phyloP scores from a whole-genome alignment of 73 alveolate species.

The Uronychia binucleata region DNA sequence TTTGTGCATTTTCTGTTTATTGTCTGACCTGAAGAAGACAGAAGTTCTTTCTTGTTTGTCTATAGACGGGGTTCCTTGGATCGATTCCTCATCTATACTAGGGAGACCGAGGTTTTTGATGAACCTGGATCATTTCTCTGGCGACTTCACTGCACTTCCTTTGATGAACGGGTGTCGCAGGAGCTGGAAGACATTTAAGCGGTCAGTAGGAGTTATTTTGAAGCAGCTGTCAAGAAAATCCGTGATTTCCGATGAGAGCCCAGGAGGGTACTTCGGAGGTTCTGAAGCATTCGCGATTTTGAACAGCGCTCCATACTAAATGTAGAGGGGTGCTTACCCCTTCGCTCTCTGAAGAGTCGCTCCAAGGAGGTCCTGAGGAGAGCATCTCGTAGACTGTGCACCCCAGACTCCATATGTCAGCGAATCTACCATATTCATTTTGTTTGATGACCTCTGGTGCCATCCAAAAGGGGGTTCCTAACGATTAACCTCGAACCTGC shows the following conservation, averaged over 20 bases:
- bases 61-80: too few relatives aligned
- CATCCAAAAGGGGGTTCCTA: conserved; percentile 91
- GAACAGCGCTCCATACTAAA: conserved; percentile 51
- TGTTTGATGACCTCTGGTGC: conserved; percentile 87
- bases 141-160: too few relatives aligned
- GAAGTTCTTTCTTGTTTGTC: too few relatives aligned
- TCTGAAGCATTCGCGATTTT: conserved; percentile 62
- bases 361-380: conserved; percentile 77
- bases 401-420: conserved; percentile 92
- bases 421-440: conserved; percentile 68
- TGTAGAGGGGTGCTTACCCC: too few relatives aligned
- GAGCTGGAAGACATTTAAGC: conserved; percentile 79
- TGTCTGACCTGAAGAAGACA: too few relatives aligned
- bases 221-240: conserved; percentile 82
- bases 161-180: conserved; percentile 79
- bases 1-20: too few relatives aligned
- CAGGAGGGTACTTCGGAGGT: conserved; percentile 81
- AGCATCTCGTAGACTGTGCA: conserved; percentile 87
- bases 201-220: conserved; percentile 65
- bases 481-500: too few relatives aligned
- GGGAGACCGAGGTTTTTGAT: too few relatives aligned
- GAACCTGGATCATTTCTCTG: too few relatives aligned
- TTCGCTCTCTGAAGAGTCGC: conserved; percentile 62
- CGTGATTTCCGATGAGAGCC: conserved; percentile 54
- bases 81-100: too few relatives aligned